These are phyloP conservation scores for Albizia julibrissin DNA, from an alignment of 306 rosid species.

Conservation along the genomic window DNA sequence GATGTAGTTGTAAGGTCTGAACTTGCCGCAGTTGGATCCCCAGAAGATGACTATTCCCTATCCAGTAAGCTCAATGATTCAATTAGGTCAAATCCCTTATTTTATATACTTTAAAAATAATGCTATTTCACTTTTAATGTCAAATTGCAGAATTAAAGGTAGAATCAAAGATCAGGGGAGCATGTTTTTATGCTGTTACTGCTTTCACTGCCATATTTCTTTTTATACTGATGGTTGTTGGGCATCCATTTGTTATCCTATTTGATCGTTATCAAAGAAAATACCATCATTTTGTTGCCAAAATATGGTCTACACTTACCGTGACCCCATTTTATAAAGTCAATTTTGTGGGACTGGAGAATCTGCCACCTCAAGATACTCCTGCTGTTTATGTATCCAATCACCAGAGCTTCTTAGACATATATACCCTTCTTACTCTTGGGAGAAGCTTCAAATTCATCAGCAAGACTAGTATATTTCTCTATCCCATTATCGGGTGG, in stretches of 20 bases:
- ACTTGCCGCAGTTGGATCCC: conserved; percentile 49
- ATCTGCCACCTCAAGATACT: conserved; percentile 71
- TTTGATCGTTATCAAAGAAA: conserved; percentile 72
- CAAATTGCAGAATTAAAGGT: conserved; percentile 57
- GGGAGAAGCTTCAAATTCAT: conserved; percentile 91
- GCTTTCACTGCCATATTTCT: conserved; percentile 65
- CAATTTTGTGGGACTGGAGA: conserved; percentile 77
- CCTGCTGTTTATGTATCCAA: conserved; percentile 95
- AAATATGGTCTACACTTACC: conserved; percentile 72
- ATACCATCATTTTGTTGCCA: conserved; percentile 71
- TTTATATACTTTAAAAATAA: conserved; percentile 10
- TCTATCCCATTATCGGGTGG: conserved; percentile 92
- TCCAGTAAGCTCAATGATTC: conserved; percentile 53
- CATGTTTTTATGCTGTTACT: conserved; percentile 67
- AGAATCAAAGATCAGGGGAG: conserved; percentile 72
- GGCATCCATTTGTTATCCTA: conserved; percentile 73
- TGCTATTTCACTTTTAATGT: conserved; percentile 16
- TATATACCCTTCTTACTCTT: conserved; percentile 80
- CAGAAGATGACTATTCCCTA: conserved; percentile 47
- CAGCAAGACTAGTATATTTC: conserved; percentile 95
- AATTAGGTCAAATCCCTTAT: conserved; percentile 14
- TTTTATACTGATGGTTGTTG: conserved; percentile 65
- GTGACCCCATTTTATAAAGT: conserved; percentile 71
- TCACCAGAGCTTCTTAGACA: conserved; percentile 96
- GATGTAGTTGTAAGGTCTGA: conserved; percentile 58